Evolutionary conservation across 2,329 filamentous ascomycete species (phyloP).

Genomic region (Tricladium varicosporioides): DNA sequence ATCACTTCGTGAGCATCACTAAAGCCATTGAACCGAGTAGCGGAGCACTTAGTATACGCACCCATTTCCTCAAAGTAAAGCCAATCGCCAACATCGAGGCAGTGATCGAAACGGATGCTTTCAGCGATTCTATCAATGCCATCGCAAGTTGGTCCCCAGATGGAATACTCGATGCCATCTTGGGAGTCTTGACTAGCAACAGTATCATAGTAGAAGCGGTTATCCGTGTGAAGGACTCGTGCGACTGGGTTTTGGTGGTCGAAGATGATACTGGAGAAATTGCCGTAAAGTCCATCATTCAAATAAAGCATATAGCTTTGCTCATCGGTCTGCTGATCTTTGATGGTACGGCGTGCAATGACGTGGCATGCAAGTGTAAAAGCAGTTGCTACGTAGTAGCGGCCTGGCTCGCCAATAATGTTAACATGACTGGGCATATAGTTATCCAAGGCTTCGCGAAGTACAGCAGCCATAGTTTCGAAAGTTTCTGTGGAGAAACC

Average conservation of each 20-base stretch:
- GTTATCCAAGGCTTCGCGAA: slow-evolving; percentile 76
- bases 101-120: slow-evolving; percentile 72
- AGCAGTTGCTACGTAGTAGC: slow-evolving; percentile 90
- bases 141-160: slow-evolving; percentile 98
- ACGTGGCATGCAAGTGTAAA: slow-evolving; percentile 96
- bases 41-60: slow-evolving; percentile 96
- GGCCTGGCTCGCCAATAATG: slow-evolving; percentile 93
- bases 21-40: slow-evolving; percentile 97
- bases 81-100: slow-evolving; percentile 93
- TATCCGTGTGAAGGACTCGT: slow-evolving; percentile 68
- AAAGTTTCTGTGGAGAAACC: slow-evolving; percentile 92
- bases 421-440: slow-evolving; percentile 79
- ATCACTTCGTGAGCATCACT: slow-evolving; percentile 88
- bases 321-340: slow-evolving; percentile 62
- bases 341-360: slow-evolving; percentile 88
- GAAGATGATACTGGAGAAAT: slow-evolving; percentile 99
- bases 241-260: slow-evolving; percentile 92
- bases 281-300: slow-evolving; percentile 97
- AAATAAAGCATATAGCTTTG: slow-evolving; percentile 95
- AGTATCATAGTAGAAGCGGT: slow-evolving; percentile 58
- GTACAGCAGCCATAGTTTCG: slow-evolving; percentile 80
- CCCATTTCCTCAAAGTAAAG: slow-evolving; percentile 99
- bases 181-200: slow-evolving; percentile 46
- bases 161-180: slow-evolving; percentile 76
- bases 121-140: slow-evolving; percentile 93